Percentiles rank a stretch among this genome's conserved stretches.
Evolutionary conservation across 2,329 filamentous ascomycete genomes (phyloP).

Genomic region (Fusarium tanahbumbuense): DNA sequence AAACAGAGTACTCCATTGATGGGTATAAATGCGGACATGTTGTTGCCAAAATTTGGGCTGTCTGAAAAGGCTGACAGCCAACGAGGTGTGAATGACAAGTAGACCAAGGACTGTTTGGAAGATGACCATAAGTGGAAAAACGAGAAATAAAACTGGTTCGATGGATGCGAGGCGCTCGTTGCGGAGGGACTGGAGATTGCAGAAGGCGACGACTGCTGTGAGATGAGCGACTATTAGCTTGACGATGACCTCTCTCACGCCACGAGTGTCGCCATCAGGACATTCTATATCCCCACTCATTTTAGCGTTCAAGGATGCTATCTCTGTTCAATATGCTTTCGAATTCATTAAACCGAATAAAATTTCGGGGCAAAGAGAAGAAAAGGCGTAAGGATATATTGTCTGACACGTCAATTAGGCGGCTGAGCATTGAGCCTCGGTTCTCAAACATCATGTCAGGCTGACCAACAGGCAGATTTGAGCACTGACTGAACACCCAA

Average conservation of each 20-base stretch:
- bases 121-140: slow-evolving; percentile 5
- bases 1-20: slow-evolving; percentile 9
- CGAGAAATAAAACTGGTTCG: slow-evolving; percentile 19
- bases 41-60: background rate
- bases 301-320: background rate
- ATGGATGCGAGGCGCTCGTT: slow-evolving; percentile 20
- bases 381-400: background rate
- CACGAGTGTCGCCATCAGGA: background rate
- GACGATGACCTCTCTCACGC: slow-evolving; percentile 8
- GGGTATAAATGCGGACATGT: background rate
- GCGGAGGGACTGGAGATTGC: slow-evolving; percentile 18
- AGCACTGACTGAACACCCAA: background rate
- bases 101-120: slow-evolving; percentile 7
- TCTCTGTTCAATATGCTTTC: no score
- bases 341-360: background rate
- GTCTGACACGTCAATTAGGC: background rate
- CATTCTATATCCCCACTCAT: background rate
- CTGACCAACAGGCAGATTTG: background rate
- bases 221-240: slow-evolving; percentile 27
- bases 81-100: background rate
- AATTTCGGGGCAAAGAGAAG: no score
- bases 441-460: background rate
- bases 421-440: background rate
- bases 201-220: slow-evolving; percentile 12
- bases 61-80: background rate